These are phyloP conservation scores for Pythium utonaiense DNA, from an alignment of 352 stramenopile genomes.

Conservation along the genomic window DNA sequence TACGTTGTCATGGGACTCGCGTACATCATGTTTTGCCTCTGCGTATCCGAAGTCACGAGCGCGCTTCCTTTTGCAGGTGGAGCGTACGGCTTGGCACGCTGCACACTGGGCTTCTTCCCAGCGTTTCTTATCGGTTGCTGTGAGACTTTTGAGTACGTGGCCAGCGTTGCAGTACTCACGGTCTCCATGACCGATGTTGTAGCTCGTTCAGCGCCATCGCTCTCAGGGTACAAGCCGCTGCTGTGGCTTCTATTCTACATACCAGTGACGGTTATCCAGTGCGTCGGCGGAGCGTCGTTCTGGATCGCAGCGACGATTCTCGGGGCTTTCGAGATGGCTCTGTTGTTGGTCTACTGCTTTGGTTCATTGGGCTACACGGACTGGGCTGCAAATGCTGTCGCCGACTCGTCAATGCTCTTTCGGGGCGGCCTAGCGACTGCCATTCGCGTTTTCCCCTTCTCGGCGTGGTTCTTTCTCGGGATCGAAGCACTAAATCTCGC, in stretches of 20 bases:
- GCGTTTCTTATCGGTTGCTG: constrained; percentile 21
- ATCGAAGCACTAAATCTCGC: constrained; percentile 10
- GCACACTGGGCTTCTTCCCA: constrained; percentile 10
- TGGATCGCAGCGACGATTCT: neutral
- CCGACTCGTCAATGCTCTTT: neutral
- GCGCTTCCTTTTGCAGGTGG: constrained; percentile 32
- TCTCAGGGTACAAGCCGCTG: constrained; percentile 10
- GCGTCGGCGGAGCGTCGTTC: neutral
- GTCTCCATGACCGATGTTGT: constrained; percentile 7
- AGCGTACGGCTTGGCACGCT: constrained; percentile 15
- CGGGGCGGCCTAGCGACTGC: neutral
- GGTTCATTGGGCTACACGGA: neutral
- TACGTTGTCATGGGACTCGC: constrained; percentile 34
- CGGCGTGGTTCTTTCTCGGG: constrained; percentile 11
- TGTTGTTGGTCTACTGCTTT: constrained; percentile 10
- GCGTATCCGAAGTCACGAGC: constrained; percentile 42
- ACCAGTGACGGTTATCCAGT: constrained; percentile 4
- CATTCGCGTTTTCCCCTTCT: constrained; percentile 7
- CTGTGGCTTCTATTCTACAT: constrained; percentile 9
- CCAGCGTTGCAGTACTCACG: constrained; percentile 8
- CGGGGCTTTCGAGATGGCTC: neutral
- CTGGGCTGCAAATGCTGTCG: neutral
- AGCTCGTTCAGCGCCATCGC: neutral
- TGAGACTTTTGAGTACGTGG: constrained; percentile 8
- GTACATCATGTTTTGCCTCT: constrained; percentile 41